phyloP scores from a whole-genome alignment of 768 basidiomycete genomes.

The Termitomyces sp. region DNA sequence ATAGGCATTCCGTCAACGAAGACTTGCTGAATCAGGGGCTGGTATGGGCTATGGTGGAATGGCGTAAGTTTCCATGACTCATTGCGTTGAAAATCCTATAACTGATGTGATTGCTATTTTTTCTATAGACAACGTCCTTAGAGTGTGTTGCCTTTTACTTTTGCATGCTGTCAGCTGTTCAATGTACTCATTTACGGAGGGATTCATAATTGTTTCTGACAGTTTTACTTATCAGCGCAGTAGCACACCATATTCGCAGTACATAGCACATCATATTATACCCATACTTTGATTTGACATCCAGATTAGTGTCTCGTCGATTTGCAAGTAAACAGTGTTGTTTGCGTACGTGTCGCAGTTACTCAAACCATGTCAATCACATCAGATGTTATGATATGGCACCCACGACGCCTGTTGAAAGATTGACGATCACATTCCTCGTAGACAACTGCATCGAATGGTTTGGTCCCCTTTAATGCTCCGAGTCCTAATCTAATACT shows the following conservation, averaged over 20 bases:
- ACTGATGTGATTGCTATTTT: not conserved
- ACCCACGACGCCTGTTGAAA: slow-evolving; percentile 28
- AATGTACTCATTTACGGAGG: slow-evolving; percentile 5
- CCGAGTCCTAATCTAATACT: too few species aligned
- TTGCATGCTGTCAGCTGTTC: slow-evolving; percentile 10
- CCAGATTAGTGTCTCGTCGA: too few species aligned
- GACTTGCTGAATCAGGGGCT: slow-evolving; percentile 61
- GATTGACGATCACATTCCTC: slow-evolving; percentile 54
- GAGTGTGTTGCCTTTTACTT: slow-evolving; percentile 7
- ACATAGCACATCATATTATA: too few species aligned
- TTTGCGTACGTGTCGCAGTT: not conserved
- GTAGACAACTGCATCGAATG: slow-evolving; percentile 84
- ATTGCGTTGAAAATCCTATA: not conserved
- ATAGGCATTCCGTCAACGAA: slow-evolving; percentile 73
- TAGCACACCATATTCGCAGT: too few species aligned
- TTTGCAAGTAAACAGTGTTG: too few species aligned
- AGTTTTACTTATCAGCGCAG: not conserved
- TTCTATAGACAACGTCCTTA: slow-evolving; percentile 17
- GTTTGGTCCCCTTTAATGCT: slow-evolving; percentile 28
- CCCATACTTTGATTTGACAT: not conserved
- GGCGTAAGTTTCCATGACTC: slow-evolving; percentile 28
- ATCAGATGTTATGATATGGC: slow-evolving; percentile 8
- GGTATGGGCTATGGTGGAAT: slow-evolving; percentile 60
- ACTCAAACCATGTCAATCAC: not conserved
- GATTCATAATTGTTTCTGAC: not conserved